Evolutionary conservation across 202 grass and related monocot species (phyloP), one percentile per base, ranked within the genome.

Genomic region (Dendrocalamus latiflorus): DNA sequence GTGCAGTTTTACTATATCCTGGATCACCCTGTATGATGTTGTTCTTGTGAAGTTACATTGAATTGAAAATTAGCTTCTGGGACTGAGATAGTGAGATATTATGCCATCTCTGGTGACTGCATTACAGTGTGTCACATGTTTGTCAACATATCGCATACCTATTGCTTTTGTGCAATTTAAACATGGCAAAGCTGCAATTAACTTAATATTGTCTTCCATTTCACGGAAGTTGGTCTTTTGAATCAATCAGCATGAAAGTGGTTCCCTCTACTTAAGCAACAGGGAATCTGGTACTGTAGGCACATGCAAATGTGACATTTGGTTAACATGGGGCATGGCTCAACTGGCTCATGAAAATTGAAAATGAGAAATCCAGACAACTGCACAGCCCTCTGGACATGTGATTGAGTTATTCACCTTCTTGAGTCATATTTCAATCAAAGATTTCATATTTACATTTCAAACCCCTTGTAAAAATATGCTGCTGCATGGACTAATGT

Each of bases 391-490:
- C 21, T 78, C n/a, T 4, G 22, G 66, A 34, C 25, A 53, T 59
- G 1, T 26, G 18, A 42, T 70, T 64, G 48, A 53, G 20, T 56
- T 55, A 44, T 76, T 76, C 17, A 57, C 8, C 59, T 15, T 6
- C 59, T 15, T 6, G 17, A 42, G 15, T 63, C 13, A 28, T 68
- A 24, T 50, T 72, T 13, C 56, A 60, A 10, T 38, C 8, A 18
- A 38, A 58, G 21, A 80, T 64, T 11, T 48, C 26, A 58, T 57
- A 67, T 60, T 79, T 80, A 38, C 16, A 53, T 79, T 73, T 43
- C 33, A 48, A 22, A 14, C 20, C 26, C n/a, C 33, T 83, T n/a
- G 4, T 20, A 55, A 70, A 77, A 9, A 63, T 60, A 43, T 57
- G 63, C 48, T 44, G 5, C 25, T 49, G 8, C 72, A 51, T 81